A percentile compares a stretch with the other conserved stretches of the same genome.
Evolutionary conservation across 805 yeast species (phyloP).

Genomic region (Komagataella mondaviorum): DNA sequence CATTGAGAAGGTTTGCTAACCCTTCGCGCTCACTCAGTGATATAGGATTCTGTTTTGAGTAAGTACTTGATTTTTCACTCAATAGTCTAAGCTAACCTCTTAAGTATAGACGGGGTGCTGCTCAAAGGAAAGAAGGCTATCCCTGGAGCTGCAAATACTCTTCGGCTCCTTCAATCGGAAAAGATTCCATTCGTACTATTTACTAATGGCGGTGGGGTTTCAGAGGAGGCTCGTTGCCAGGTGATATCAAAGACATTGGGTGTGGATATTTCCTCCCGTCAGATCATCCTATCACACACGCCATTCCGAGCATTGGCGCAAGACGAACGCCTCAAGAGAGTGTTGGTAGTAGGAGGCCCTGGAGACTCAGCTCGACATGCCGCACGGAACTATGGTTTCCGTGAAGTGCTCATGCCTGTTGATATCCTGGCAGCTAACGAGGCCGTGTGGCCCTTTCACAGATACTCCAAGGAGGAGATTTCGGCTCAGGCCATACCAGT

Average conservation of each 20-base stretch:
- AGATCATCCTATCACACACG: slow-evolving; percentile 79
- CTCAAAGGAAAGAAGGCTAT: slow-evolving; percentile 61
- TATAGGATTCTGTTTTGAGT: slow-evolving; percentile 21
- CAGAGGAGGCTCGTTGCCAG: slow-evolving; percentile 47
- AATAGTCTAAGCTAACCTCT: slow-evolving; percentile 14
- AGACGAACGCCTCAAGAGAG: slow-evolving; percentile 34
- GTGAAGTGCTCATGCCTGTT: slow-evolving; percentile 57
- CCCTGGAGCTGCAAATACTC: slow-evolving; percentile 48
- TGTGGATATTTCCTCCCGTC: slow-evolving; percentile 33
- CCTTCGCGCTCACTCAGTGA: slow-evolving; percentile 2
- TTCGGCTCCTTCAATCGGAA: slow-evolving; percentile 25
- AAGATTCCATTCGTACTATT: slow-evolving; percentile 68
- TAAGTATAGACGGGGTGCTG: slow-evolving; percentile 77
- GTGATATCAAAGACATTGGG: slow-evolving; percentile 33
- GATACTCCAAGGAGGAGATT: slow-evolving; percentile 30
- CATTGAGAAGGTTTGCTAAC: not conserved
- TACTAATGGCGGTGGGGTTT: slow-evolving; percentile 84
- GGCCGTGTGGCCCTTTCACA: slow-evolving; percentile 57
- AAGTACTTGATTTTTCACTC: slow-evolving; percentile 2
- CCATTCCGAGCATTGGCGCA: slow-evolving; percentile 55
- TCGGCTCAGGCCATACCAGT: slow-evolving; percentile 25
- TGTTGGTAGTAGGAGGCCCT: slow-evolving; percentile 78
- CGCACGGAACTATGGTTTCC: slow-evolving; percentile 67
- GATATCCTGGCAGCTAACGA: slow-evolving; percentile 53
- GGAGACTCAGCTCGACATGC: slow-evolving; percentile 57